phyloP scores from a whole-genome alignment of 2,329 filamentous ascomycete species.

The Diaporthe longicolla region DNA sequence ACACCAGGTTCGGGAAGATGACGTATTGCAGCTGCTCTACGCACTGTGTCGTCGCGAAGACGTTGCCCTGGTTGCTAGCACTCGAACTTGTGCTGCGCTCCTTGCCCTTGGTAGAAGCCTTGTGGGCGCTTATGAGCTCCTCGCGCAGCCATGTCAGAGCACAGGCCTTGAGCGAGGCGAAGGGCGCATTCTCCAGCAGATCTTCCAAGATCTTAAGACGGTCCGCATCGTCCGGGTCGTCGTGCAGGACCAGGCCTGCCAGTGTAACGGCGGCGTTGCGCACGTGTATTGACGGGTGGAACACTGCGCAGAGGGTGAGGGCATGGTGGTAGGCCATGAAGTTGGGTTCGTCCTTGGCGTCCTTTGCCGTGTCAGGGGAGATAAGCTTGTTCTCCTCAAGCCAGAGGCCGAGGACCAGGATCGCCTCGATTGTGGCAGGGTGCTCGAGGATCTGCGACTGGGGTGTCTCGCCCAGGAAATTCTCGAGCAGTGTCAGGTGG shows the following conservation, averaged over 20 bases:
- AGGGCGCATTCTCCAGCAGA: conserved; percentile 75
- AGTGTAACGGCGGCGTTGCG: conserved; percentile 69
- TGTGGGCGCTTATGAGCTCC: conserved; percentile 66
- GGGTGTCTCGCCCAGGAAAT: conserved; percentile 66
- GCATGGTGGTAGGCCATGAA: conserved; percentile 75
- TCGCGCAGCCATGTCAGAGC: conserved; percentile 76
- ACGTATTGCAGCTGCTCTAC: conserved; percentile 73
- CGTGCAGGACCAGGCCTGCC: conserved; percentile 68
- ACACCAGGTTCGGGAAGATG: conserved; percentile 70
- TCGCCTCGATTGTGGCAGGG: conserved; percentile 70
- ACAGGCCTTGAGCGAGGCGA: conserved; percentile 72
- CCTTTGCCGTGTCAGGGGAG: conserved; percentile 47
- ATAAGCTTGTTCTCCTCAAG: conserved; percentile 66
- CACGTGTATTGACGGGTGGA: conserved; percentile 67
- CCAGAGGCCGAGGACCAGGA: conserved; percentile 73
- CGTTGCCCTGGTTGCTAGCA: conserved; percentile 48
- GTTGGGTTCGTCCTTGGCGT: conserved; percentile 46
- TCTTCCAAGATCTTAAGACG: conserved; percentile 75
- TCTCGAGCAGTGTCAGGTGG: conserved; percentile 67
- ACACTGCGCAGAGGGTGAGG: conserved; percentile 69
- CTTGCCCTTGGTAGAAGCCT: conserved; percentile 22
- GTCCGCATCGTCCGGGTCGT: conserved; percentile 71
- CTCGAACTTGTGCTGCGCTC: conserved; percentile 46
- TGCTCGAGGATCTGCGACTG: conserved; percentile 63
- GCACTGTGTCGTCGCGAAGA: conserved; percentile 68